phyloP scores from a whole-genome alignment of 352 stramenopile species.

The Achlya hypogyna region DNA sequence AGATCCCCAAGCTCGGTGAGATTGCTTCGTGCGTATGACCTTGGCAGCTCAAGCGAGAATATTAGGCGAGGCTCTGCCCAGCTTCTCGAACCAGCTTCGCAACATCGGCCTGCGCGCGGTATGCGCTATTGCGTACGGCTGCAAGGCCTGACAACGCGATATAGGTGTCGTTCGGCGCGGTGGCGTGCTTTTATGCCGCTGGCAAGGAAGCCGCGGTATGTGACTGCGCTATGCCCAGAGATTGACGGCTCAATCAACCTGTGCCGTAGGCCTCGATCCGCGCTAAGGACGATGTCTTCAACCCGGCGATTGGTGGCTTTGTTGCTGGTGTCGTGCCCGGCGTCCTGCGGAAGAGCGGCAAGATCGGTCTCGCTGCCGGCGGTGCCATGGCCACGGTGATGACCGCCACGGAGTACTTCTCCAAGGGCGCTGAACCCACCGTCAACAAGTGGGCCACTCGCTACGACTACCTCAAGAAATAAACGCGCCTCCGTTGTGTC shows the following conservation, averaged over 20 bases:
- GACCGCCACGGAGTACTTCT: slow-evolving; percentile 13
- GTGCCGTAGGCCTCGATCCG: slow-evolving; percentile 44
- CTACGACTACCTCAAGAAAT: slow-evolving; percentile 20
- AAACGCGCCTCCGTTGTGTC: neutral
- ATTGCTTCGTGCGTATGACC: neutral
- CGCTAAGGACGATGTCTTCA: slow-evolving; percentile 61
- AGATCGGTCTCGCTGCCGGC: slow-evolving; percentile 4
- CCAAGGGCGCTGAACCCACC: neutral
- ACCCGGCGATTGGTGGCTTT: slow-evolving; percentile 53
- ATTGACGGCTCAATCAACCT: neutral
- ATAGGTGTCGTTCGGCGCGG: slow-evolving; percentile 62
- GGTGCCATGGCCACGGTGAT: slow-evolving; percentile 14
- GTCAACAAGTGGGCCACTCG: slow-evolving; percentile 16
- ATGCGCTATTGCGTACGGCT: slow-evolving; percentile 1
- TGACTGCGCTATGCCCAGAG: no score
- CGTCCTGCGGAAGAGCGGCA: slow-evolving; percentile 65
- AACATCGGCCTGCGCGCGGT: slow-evolving; percentile 69
- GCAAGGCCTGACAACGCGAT: neutral
- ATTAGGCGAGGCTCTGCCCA: slow-evolving; percentile 65
- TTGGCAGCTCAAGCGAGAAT: neutral
- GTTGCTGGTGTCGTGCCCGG: slow-evolving; percentile 57
- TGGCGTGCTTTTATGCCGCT: slow-evolving; percentile 54
- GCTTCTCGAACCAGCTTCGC: slow-evolving; percentile 72
- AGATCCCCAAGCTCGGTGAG: slow-evolving; percentile 79
- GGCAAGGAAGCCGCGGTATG: slow-evolving; percentile 47